phyloP scores from a whole-genome alignment of 192 early-diverging fungal species.

The Fimicolochytrium jonesii region DNA sequence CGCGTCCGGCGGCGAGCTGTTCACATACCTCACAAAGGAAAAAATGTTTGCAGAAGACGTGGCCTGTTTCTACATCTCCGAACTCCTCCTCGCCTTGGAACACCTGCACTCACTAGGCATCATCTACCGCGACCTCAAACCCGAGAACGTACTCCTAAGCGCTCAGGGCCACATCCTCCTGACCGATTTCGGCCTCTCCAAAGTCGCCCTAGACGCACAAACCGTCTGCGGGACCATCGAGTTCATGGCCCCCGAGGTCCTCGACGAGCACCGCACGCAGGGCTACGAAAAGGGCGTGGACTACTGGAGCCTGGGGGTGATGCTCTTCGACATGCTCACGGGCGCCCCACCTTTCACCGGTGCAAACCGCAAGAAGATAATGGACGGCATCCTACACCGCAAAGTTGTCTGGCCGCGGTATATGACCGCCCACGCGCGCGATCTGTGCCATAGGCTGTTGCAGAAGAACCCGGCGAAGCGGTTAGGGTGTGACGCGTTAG shows the following conservation, averaged over 20 bases:
- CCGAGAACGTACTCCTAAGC: conserved; percentile 59
- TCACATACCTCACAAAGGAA: conserved; percentile 69
- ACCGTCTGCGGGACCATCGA: conserved; percentile 75
- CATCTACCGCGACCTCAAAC: conserved; percentile 70
- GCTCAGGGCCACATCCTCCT: conserved; percentile 76
- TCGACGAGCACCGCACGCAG: conserved; percentile 21
- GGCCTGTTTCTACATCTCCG: conserved; percentile 81
- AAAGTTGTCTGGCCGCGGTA: conserved; percentile 77
- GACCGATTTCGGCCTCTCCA: conserved; percentile 93
- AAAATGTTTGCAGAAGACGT: conserved; percentile 69
- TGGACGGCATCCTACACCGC: conserved; percentile 79
- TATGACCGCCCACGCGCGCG: conserved; percentile 71
- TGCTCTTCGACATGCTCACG: conserved; percentile 90
- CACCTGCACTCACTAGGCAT: conserved; percentile 86
- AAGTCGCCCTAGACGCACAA: conserved; percentile 58
- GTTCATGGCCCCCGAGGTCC: conserved; percentile 66
- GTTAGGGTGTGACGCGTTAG: conserved; percentile 38
- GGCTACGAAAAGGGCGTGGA: conserved; percentile 63
- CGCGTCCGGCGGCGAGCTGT: conserved; percentile 83
- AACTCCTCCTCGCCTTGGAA: conserved; percentile 80
- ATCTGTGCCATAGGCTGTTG: conserved; percentile 62
- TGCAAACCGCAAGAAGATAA: conserved; percentile 73
- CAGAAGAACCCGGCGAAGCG: conserved; percentile 57
- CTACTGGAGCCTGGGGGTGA: conserved; percentile 87
- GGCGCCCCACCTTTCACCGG: conserved; percentile 72